phyloP scores from a whole-genome alignment of 2,329 filamentous ascomycete genomes.

The Neoarthrinium moseri region DNA sequence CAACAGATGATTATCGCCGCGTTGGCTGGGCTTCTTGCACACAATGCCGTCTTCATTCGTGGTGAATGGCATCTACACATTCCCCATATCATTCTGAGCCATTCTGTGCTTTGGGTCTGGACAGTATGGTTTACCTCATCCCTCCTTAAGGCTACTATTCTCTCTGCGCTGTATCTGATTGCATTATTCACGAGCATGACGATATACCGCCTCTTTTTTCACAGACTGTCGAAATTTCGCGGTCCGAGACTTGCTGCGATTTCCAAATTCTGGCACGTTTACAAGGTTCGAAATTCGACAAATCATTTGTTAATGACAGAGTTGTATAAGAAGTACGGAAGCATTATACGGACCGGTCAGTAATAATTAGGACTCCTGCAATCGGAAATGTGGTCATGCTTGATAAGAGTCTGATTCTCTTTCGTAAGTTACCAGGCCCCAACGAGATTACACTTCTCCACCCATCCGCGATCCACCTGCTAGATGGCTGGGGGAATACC shows the following conservation, averaged over 20 bases:
- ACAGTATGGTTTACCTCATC: background rate
- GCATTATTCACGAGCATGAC: constrained; percentile 28
- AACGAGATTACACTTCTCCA: constrained; percentile 23
- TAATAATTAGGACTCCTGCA: background rate
- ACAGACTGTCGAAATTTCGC: constrained; percentile 34
- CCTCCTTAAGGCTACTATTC: background rate
- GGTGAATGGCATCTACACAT: constrained; percentile 25
- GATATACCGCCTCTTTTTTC: constrained; percentile 38
- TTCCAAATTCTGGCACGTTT: constrained; percentile 35
- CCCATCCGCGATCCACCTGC: constrained; percentile 20
- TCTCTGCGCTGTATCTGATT: constrained; percentile 11
- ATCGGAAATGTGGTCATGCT: background rate
- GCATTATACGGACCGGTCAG: constrained; percentile 21
- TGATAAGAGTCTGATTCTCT: no score
- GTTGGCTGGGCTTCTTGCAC: no score
- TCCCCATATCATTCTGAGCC: constrained; percentile 15
- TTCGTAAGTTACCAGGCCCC: constrained; percentile 17
- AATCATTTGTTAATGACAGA: constrained; percentile 20
- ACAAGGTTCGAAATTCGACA: constrained; percentile 18
- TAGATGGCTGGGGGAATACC: constrained; percentile 22
- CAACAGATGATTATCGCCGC: no score
- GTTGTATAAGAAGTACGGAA: constrained; percentile 20
- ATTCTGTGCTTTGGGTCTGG: constrained; percentile 11
- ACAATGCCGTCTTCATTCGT: constrained; percentile 18
- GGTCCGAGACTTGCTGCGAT: constrained; percentile 34